Conservation (phyloP, 495 filamentous ascomycete genomes). For the Xeromyces bisporus region DNA sequence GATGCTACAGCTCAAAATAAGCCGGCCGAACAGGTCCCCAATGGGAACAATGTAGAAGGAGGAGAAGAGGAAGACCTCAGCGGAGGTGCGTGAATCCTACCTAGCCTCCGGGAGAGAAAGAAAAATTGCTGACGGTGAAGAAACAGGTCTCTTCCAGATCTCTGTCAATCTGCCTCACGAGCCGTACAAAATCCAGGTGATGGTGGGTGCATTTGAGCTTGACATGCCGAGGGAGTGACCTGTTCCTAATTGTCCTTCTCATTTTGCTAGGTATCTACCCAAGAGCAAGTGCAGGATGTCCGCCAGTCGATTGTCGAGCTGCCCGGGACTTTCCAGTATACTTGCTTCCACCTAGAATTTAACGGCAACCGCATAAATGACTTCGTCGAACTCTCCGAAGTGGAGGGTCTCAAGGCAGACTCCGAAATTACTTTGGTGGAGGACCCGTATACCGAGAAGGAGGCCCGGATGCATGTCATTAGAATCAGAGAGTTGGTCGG, state of each 20-base stretch:
- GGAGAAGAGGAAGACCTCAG: slow-evolving; percentile 23
- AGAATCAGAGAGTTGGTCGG: slow-evolving; percentile 84
- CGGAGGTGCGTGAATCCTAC: slow-evolving; percentile 18
- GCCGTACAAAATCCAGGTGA: slow-evolving; percentile 63
- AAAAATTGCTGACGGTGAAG: background rate
- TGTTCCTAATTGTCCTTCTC: no score
- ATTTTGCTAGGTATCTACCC: slow-evolving; percentile 56
- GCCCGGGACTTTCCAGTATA: slow-evolving; percentile 88
- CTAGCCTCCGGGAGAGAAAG: no score
- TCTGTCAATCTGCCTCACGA: slow-evolving; percentile 71
- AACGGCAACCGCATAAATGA: slow-evolving; percentile 79
- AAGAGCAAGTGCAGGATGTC: slow-evolving; percentile 95
- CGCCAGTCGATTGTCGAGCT: slow-evolving; percentile 91
- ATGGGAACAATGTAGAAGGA: slow-evolving; percentile 18
- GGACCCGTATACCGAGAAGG: slow-evolving; percentile 97
- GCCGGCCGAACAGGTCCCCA: slow-evolving; percentile 18
- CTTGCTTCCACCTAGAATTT: slow-evolving; percentile 94
- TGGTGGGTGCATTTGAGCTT: slow-evolving; percentile 49
- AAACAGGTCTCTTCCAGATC: slow-evolving; percentile 54
- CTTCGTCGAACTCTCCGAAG: slow-evolving; percentile 83
- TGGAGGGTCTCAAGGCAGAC: slow-evolving; percentile 55
- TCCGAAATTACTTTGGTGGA: slow-evolving; percentile 70
- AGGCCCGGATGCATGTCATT: slow-evolving; percentile 86
- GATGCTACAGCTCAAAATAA: slow-evolving; percentile 12
- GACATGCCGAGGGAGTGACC: no score